These are phyloP conservation scores for Saccharomyces paradoxus DNA, from an alignment of 805 yeast species.

Conservation along the genomic window DNA sequence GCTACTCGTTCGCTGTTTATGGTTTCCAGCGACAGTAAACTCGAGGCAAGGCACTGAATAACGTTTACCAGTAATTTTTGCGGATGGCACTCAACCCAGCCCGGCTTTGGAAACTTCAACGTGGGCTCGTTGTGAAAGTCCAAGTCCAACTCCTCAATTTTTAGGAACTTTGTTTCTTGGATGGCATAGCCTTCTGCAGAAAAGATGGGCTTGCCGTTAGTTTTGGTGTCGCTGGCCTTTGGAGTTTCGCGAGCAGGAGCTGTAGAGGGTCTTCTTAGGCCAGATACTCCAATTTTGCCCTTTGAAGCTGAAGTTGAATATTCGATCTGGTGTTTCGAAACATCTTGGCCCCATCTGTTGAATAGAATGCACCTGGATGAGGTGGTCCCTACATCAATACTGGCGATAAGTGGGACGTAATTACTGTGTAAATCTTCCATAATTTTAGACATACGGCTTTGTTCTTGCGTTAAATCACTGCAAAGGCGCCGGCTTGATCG, in stretches of 20 bases:
- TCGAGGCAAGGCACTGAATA: constrained; percentile 65
- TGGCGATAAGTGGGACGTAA: constrained; percentile 42
- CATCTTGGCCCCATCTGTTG: constrained; percentile 60
- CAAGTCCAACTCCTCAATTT: constrained; percentile 46
- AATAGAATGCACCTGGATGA: constrained; percentile 84
- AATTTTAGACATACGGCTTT: background rate
- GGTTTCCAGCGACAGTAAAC: constrained; percentile 48
- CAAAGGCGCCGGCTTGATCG: background rate
- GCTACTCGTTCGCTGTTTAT: constrained; percentile 43
- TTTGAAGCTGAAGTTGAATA: constrained; percentile 66
- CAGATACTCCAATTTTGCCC: constrained; percentile 38
- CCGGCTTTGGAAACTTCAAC: constrained; percentile 69
- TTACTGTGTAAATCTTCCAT: background rate
- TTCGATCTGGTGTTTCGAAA: constrained; percentile 86
- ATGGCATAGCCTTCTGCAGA: constrained; percentile 70
- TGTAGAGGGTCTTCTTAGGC: constrained; percentile 38
- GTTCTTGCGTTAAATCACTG: background rate
- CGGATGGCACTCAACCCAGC: constrained; percentile 94
- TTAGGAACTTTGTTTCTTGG: constrained; percentile 48
- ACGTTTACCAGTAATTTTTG: constrained; percentile 65
- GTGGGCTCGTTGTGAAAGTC: constrained; percentile 46
- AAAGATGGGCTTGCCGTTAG: constrained; percentile 40
- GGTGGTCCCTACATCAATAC: constrained; percentile 87
- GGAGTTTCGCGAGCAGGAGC: constrained; percentile 2
- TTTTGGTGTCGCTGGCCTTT: background rate